A percentile compares a stretch with the other conserved stretches of the same genome.
Conservation (phyloP, 768 basidiomycete genomes). For the Trametes maxima region DNA sequence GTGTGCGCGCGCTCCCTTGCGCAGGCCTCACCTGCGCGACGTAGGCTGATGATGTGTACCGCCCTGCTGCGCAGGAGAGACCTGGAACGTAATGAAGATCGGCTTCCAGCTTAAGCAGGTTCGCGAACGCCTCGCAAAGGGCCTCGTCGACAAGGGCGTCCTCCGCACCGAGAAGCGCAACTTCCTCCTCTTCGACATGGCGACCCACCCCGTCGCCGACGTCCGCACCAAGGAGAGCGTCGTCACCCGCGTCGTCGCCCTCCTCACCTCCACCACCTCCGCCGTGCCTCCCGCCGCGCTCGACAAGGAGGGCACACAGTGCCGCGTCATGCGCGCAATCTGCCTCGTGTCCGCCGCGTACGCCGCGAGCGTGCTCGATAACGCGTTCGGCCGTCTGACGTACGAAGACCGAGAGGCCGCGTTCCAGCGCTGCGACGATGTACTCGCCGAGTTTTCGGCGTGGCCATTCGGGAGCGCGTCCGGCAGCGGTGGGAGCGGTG, state of each 20-base stretch:
- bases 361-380: conserved; percentile 93
- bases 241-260: conserved; percentile 69
- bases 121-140: conserved; percentile 94
- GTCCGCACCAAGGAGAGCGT: conserved; percentile 87
- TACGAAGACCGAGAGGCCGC: conserved; percentile 95
- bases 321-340: conserved; percentile 77
- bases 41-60: conserved; percentile 10
- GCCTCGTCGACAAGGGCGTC: conserved; percentile 97
- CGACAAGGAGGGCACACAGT: conserved; percentile 77
- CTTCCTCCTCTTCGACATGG: conserved; percentile 99
- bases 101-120: conserved; percentile 99
- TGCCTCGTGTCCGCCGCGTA: conserved; percentile 90
- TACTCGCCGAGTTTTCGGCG: conserved; percentile 84
- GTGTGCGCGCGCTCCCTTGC: background rate
- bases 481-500: conserved; percentile 25
- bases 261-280: conserved; percentile 83
- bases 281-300: conserved; percentile 77
- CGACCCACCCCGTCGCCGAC: conserved; percentile 96
- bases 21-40: background rate
- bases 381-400: conserved; percentile 83
- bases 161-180: conserved; percentile 99
- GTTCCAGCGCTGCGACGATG: conserved; percentile 91
- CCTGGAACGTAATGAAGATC: conserved; percentile 99
- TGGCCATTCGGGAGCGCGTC: conserved; percentile 77
- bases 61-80: conserved; percentile 70